Evolutionary conservation across 2,329 filamentous ascomycete species (phyloP).

Genomic region (Trichoderma endophyticum): DNA sequence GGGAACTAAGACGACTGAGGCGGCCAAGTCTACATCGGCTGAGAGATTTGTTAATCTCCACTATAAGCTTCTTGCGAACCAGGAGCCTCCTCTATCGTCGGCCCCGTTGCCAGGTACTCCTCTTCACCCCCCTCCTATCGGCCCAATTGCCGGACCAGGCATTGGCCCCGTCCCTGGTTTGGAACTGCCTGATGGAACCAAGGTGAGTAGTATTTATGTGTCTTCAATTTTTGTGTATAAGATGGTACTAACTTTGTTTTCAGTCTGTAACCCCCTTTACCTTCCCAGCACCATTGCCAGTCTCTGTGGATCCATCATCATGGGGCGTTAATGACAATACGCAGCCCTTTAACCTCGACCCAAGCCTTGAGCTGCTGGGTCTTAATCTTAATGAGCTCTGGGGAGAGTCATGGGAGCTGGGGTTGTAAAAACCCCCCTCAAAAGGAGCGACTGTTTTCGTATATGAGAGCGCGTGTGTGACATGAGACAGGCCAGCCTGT

Average conservation of each 20-base stretch:
- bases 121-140: slow-evolving; percentile 22
- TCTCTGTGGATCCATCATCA: slow-evolving; percentile 36
- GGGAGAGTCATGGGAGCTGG: slow-evolving; percentile 49
- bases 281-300: slow-evolving; percentile 36
- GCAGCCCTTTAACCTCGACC: slow-evolving; percentile 49
- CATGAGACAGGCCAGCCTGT: neutral
- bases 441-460: neutral
- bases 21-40: slow-evolving; percentile 56
- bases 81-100: slow-evolving; percentile 44
- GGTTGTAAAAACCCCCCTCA: slow-evolving; percentile 22
- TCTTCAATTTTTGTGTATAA: slow-evolving; percentile 14
- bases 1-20: slow-evolving; percentile 53
- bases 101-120: slow-evolving; percentile 27
- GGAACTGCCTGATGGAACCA: slow-evolving; percentile 37
- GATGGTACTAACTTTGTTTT: neutral
- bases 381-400: slow-evolving; percentile 55
- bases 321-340: slow-evolving; percentile 35
- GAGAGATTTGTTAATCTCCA: slow-evolving; percentile 59
- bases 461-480: neutral
- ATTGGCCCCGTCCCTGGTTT: slow-evolving; percentile 31
- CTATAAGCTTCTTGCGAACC: slow-evolving; percentile 54
- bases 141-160: slow-evolving; percentile 24
- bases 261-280: slow-evolving; percentile 44
- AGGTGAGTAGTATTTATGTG: slow-evolving; percentile 33
- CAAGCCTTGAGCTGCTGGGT: slow-evolving; percentile 52